Conservation (phyloP, 2,329 filamentous ascomycete genomes). For the Colletotrichum brevisporum region DNA sequence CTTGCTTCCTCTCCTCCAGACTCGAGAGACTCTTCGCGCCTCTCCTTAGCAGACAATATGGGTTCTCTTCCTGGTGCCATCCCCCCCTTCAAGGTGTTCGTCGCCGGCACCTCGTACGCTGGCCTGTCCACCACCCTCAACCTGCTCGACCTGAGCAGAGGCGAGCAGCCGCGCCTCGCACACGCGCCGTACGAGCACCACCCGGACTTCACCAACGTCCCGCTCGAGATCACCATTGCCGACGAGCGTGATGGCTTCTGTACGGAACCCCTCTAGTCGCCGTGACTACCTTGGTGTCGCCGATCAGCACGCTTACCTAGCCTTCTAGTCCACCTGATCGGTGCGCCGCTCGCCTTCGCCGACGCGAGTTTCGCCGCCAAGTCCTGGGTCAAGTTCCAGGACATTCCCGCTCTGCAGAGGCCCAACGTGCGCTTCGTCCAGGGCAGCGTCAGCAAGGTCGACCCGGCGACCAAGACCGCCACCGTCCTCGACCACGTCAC, state of each 20-base stretch:
- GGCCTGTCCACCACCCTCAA: slow-evolving; percentile 78
- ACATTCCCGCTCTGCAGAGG: slow-evolving; percentile 76
- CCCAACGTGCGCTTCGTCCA: slow-evolving; percentile 75
- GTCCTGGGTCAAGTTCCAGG: slow-evolving; percentile 78
- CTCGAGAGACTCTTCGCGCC: slow-evolving; percentile 7
- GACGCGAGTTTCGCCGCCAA: slow-evolving; percentile 74
- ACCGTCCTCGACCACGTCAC: slow-evolving; percentile 65
- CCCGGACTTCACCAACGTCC: slow-evolving; percentile 61
- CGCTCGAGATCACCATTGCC: slow-evolving; percentile 79
- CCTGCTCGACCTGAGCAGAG: slow-evolving; percentile 75
- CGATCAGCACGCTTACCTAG: slow-evolving; percentile 22
- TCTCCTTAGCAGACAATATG: slow-evolving; percentile 31
- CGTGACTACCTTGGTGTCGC: background rate
- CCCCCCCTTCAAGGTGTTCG: slow-evolving; percentile 70
- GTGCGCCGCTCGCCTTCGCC: slow-evolving; percentile 79
- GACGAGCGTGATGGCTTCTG: slow-evolving; percentile 89
- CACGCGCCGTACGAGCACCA: slow-evolving; percentile 55
- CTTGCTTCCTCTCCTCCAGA: background rate
- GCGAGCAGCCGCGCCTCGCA: slow-evolving; percentile 63
- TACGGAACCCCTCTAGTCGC: slow-evolving; percentile 57
- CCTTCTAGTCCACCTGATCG: slow-evolving; percentile 78
- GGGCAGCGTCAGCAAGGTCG: slow-evolving; percentile 73
- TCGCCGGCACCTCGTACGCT: slow-evolving; percentile 81
- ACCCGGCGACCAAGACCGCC: slow-evolving; percentile 72
- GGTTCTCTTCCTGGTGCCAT: slow-evolving; percentile 40